Evolutionary conservation across 345 rosid species (phyloP).

Genomic region (Salix purpurea): DNA sequence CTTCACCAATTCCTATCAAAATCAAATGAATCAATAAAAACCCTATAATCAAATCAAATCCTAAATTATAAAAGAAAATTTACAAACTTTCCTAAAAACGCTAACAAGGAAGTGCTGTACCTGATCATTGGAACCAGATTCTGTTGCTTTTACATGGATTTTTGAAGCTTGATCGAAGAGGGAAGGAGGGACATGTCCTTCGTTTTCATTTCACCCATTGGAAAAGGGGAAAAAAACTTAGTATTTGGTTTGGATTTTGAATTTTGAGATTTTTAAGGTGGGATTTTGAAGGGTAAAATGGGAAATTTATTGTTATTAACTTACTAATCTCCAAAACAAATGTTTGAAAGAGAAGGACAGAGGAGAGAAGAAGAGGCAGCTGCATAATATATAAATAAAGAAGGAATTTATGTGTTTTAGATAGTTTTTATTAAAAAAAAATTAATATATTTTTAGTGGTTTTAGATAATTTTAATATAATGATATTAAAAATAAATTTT

Average conservation of each 20-base stretch:
- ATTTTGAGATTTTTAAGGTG: background rate
- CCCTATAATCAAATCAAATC: background rate
- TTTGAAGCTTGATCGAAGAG: slow-evolving; percentile 75
- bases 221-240: slow-evolving; percentile 6
- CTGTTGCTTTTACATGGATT: slow-evolving; percentile 58
- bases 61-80: background rate
- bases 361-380: background rate
- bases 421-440: too few relatives aligned
- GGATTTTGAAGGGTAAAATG: background rate
- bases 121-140: slow-evolving; percentile 56
- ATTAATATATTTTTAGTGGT: too few relatives aligned
- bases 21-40: background rate
- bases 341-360: background rate
- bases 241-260: background rate
- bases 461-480: too few relatives aligned
- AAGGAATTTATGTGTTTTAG: too few relatives aligned
- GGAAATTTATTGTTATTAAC: background rate
- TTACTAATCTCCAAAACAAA: background rate
- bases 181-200: slow-evolving; percentile 60
- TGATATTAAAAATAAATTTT: too few relatives aligned
- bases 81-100: background rate
- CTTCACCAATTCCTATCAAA: slow-evolving; percentile 53
- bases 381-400: background rate
- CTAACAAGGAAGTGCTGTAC: slow-evolving; percentile 17
- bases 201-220: slow-evolving; percentile 43